Conservation (phyloP, 352 stramenopile species). For the Pythium chondricola region DNA sequence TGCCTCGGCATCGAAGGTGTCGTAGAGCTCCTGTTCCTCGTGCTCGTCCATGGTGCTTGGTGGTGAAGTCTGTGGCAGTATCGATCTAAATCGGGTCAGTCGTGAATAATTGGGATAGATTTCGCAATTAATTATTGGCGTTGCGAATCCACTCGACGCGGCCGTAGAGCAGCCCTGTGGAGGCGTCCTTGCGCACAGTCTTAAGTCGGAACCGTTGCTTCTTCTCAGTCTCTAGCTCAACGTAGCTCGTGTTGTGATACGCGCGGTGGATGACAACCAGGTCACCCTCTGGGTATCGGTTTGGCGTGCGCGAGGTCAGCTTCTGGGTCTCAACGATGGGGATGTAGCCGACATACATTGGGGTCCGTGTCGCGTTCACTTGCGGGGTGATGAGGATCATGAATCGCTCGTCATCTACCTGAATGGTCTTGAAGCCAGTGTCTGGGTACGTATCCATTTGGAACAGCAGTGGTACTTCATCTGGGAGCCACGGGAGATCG, state of each 20-base stretch:
- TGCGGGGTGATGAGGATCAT: neutral
- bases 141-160: conserved; percentile 7
- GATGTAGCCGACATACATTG: neutral
- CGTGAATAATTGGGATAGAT: too few relatives aligned
- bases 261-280: neutral
- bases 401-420: neutral
- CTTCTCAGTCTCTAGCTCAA: neutral
- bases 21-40: neutral
- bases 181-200: neutral
- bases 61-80: too few relatives aligned
- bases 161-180: neutral
- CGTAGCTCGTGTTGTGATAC: neutral
- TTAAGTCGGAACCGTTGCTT: conserved; percentile 2
- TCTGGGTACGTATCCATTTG: conserved; percentile 1
- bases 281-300: neutral
- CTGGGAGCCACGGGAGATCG: neutral
- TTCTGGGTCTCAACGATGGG: neutral
- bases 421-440: neutral
- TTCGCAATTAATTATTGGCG: too few relatives aligned
- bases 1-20: neutral
- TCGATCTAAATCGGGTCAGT: too few relatives aligned
- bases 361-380: neutral
- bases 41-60: neutral
- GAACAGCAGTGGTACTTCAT: conserved; percentile 3
- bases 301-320: neutral